Conservation (phyloP, 208 protist genomes). For the Leishmania mexicana region DNA sequence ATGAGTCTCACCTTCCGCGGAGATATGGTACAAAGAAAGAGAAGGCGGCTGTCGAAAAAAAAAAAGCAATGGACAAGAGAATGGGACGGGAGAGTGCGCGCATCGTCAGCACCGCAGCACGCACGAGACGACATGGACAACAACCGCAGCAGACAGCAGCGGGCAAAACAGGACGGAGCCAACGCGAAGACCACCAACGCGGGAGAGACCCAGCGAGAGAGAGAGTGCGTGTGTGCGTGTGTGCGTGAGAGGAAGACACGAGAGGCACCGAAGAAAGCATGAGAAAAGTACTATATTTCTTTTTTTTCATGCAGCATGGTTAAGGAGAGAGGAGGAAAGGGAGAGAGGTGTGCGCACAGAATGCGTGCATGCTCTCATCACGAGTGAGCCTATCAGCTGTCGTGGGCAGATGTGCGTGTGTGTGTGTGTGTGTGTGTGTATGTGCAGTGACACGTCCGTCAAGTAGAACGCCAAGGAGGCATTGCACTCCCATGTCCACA, state of each 20-base stretch:
- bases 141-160: background rate
- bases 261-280: background rate
- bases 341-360: background rate
- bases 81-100: too few relatives aligned
- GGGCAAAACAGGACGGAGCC: background rate
- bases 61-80: background rate
- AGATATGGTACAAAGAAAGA: too few relatives aligned
- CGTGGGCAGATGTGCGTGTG: background rate
- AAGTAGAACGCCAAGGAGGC: background rate
- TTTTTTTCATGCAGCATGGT: too few relatives aligned
- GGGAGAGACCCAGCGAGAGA: background rate
- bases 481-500: background rate
- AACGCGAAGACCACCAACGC: background rate
- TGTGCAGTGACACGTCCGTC: background rate
- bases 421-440: background rate
- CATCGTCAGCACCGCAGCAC: too few relatives aligned
- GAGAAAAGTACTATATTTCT: too few relatives aligned
- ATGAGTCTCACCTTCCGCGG: background rate
- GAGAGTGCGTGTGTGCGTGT: slow-evolving; percentile 13
- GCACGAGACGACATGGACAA: too few relatives aligned
- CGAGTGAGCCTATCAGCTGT: background rate
- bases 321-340: too few relatives aligned
- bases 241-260: background rate
- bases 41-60: background rate
- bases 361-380: background rate